Evolutionary conservation across 768 basidiomycete genomes (phyloP), one percentile per base, ranked within the genome.

Genomic region (Fibroporia radiculosa): DNA sequence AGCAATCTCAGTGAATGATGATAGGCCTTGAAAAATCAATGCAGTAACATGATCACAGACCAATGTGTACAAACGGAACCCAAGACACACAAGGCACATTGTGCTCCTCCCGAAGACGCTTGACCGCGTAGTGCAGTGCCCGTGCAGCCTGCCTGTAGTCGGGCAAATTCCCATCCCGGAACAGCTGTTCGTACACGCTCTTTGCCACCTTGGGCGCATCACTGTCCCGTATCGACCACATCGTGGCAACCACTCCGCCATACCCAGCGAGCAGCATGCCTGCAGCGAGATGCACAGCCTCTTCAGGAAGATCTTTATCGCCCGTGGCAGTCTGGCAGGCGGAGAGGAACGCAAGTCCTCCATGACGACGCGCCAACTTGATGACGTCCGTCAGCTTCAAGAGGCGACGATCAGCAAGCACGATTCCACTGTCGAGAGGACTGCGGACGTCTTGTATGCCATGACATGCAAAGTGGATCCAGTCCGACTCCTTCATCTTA

Each of bases 271-370:
- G 25, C 8, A 19, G 36, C 36, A 38, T 38, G 20, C 36, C 36
- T 38, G 36, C 36, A 10, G 36, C 36, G 3, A 38, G 20, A 14
- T 38, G 36, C 18, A 38, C 36, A 12, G 36, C n/a, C 36, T 38
- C 20, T 4, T 38, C 36, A 38, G 36, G 25, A 3, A 38, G 36
- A 19, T 38, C 25, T 19, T 22, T 5, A 18, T 38, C 16, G 13
- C 36, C 36, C 25, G 36, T 38, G 36, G 36, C 36, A 38, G 36
- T 38, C 6, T 38, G 16, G 20, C 36, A 38, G 10, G 36, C 36
- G 6, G 36, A 38, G 3, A 38, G 36, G 20, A 38, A 38, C 3
- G 36, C 36, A 38, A 38, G 25, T 19, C 25, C 36, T 19, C 20
- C 36, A 7, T 38, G 36, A 14, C 13, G 12, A 22, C 20, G 36